Conservation (phyloP, 768 basidiomycete species). For the Termitomyces sp. region DNA sequence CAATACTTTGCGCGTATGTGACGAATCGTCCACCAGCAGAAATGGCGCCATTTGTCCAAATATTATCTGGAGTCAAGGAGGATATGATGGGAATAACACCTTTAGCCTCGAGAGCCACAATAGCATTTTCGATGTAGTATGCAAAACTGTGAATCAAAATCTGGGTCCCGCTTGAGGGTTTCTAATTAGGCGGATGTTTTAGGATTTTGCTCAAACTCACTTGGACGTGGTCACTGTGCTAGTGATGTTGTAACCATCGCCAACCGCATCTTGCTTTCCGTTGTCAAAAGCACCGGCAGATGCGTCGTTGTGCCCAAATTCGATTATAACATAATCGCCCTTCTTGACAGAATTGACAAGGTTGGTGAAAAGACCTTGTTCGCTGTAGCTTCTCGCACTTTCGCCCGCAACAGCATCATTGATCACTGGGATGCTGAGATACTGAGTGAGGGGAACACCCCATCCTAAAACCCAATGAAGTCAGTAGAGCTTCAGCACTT, state of each 20-base stretch:
- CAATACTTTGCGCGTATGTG: constrained; percentile 37
- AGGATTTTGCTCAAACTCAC: background rate
- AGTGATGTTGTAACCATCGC: constrained; percentile 11
- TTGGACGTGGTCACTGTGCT: background rate
- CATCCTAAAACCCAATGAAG: constrained; percentile 27
- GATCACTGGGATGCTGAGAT: constrained; percentile 37
- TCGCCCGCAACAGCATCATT: constrained; percentile 45
- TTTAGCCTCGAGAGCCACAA: constrained; percentile 37
- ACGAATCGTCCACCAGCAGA: constrained; percentile 39
- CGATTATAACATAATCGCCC: constrained; percentile 41
- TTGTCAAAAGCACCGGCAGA: constrained; percentile 30
- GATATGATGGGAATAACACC: constrained; percentile 46
- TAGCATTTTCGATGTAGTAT: constrained; percentile 42
- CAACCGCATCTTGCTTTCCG: constrained; percentile 38
- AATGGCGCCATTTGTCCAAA: constrained; percentile 34
- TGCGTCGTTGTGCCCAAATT: constrained; percentile 49
- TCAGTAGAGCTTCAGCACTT: background rate
- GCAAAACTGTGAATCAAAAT: constrained; percentile 43
- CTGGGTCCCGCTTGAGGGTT: constrained; percentile 27
- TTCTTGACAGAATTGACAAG: constrained; percentile 34
- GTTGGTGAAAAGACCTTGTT: constrained; percentile 43
- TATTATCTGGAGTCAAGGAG: constrained; percentile 45
- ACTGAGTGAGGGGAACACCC: constrained; percentile 41
- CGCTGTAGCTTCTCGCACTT: constrained; percentile 44
- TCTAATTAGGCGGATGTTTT: background rate